Conservation (phyloP, 176 grass and related monocot species). For the Avena atlantica region DNA sequence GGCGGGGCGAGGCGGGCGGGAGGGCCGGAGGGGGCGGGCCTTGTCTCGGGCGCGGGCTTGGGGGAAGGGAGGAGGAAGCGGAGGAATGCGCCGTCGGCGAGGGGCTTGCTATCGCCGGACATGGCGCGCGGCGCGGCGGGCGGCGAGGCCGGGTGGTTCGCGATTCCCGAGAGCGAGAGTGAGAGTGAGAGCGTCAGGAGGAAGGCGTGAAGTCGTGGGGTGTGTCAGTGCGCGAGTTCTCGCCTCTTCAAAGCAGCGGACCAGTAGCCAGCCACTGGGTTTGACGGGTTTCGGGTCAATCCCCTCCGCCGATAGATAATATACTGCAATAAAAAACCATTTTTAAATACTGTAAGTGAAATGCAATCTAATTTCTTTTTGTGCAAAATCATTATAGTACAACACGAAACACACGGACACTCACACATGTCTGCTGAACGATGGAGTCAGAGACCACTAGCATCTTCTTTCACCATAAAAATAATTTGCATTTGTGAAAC, state of each 20-base stretch:
- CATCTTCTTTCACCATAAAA: too few species aligned
- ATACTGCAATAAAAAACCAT: neutral
- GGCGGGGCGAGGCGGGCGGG: conserved; percentile 36
- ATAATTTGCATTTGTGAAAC: too few species aligned
- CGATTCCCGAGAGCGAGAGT: neutral
- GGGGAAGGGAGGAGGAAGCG: conserved; percentile 47
- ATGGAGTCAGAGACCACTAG: too few species aligned
- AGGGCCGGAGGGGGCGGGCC: neutral
- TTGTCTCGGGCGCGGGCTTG: neutral
- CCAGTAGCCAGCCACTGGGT: neutral
- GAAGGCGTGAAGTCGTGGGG: conserved; percentile 22
- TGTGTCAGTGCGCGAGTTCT: conserved; percentile 8
- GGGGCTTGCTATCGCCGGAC: conserved; percentile 22
- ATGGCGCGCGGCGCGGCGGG: conserved; percentile 6
- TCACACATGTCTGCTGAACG: too few species aligned
- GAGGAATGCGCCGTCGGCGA: conserved; percentile 16
- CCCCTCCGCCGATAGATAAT: neutral
- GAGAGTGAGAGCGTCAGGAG: conserved; percentile 6
- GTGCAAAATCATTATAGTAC: too few species aligned
- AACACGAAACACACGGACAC: too few species aligned
- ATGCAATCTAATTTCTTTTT: too few species aligned
- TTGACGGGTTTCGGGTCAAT: neutral
- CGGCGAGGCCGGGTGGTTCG: neutral
- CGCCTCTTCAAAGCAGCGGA: neutral
- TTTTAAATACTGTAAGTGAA: too few species aligned